Conservation (phyloP, 768 basidiomycete species). For the Terana coerulea region DNA sequence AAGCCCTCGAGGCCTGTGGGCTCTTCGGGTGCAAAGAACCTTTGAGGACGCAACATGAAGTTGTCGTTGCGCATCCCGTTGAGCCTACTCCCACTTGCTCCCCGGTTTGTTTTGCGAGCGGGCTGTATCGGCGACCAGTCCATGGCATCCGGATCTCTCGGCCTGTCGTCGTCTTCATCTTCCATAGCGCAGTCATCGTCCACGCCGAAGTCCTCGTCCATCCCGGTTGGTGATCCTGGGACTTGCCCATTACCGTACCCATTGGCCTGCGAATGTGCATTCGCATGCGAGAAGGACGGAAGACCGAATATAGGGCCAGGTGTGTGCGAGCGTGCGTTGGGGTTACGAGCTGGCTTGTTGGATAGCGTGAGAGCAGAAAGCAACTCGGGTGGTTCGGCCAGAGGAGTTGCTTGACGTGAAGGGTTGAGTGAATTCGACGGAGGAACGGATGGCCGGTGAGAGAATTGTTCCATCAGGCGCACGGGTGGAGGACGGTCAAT, state of each 20-base stretch:
- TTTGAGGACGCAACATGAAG: slow-evolving; percentile 62
- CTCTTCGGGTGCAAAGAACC: slow-evolving; percentile 74
- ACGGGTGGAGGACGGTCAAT: slow-evolving; percentile 68
- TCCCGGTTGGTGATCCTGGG: slow-evolving; percentile 9
- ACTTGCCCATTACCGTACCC: neutral
- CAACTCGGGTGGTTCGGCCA: slow-evolving; percentile 45
- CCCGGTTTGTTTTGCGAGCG: neutral
- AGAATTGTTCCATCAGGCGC: slow-evolving; percentile 59
- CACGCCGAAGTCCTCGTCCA: slow-evolving; percentile 25
- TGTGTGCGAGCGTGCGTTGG: slow-evolving; percentile 16
- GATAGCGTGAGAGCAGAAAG: slow-evolving; percentile 63
- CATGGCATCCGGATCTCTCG: slow-evolving; percentile 46
- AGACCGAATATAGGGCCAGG: slow-evolving; percentile 62
- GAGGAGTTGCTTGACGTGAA: slow-evolving; percentile 39
- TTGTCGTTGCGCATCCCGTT: slow-evolving; percentile 29
- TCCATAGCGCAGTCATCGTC: slow-evolving; percentile 25
- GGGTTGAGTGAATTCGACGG: slow-evolving; percentile 22
- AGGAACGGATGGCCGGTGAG: slow-evolving; percentile 29
- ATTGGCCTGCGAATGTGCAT: neutral
- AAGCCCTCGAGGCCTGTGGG: slow-evolving; percentile 74
- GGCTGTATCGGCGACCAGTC: slow-evolving; percentile 66
- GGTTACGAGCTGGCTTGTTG: slow-evolving; percentile 50
- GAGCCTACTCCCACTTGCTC: neutral
- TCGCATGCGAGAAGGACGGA: slow-evolving; percentile 47
- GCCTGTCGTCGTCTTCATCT: slow-evolving; percentile 28